Evolutionary conservation across 352 stramenopile species (phyloP), one percentile per base, ranked within the genome.

Genomic region (Hyphochytrium catenoides): DNA sequence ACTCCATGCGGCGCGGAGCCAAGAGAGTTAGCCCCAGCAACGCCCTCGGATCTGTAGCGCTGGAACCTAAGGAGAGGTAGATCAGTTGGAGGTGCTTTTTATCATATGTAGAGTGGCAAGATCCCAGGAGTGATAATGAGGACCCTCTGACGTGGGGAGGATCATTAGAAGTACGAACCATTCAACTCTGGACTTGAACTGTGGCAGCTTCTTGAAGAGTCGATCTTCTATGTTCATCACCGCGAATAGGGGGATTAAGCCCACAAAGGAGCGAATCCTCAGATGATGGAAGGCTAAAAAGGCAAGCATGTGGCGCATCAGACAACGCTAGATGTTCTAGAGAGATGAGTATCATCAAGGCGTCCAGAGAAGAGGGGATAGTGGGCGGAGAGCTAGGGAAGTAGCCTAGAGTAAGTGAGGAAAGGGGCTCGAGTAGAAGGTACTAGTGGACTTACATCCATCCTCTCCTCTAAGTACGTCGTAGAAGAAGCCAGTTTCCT

Each of bases 221-320:
- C 8, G 7, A 7, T 7, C 33, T 7, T 11, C 16, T 7, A 38
- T 5, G 7, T 14, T 28, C 5, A 14, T 5, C 9, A 29, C 15
- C 5, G 33, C 33, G 15, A 29, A 28, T 7, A 38, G 33, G 9
- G 33, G 33, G 33, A 38, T 38, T 21, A 38, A 24, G 9, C 33
- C 33, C 21, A 38, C 33, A 14, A 16, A 38, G 7, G 33, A 38
- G 12, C 18, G 12, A 11, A 38, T 7, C 7, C 16, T 7, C 14
- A 38, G 12, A 11, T 14, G 33, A 6, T 31, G 7, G 12, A 11
- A 7, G 8, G 12, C 9, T 7, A 24, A 31, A 8, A 7, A 6
- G 12, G 12, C 33, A 24, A 14, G 21, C 33, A 8, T 26, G 8
- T 16, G n/a, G n/a, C n/a, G n/a, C n/a, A n/a, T n/a, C n/a, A n/a